Percentiles rank a stretch among this genome's conserved stretches.
phyloP scores from a whole-genome alignment of 345 rosid species.

The Trapa bicornis region DNA sequence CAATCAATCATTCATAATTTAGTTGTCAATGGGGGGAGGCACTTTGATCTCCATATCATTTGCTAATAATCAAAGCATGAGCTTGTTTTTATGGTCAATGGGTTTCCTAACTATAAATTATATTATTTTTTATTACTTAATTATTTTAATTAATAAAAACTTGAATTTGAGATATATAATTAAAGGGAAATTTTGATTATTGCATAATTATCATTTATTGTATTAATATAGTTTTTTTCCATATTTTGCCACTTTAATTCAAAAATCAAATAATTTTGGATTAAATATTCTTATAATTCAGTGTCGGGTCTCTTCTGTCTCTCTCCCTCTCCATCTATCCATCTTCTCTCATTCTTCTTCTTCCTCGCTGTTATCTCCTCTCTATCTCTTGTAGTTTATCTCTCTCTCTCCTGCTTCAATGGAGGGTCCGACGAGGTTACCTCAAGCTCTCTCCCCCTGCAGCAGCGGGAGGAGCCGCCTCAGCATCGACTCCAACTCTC shows the following conservation, averaged over 20 bases:
- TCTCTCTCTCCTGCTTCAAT: constrained; percentile 1
- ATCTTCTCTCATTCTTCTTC: neutral
- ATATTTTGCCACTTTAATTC: no score
- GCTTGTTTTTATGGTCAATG: neutral
- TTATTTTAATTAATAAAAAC: no score
- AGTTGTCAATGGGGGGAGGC: neutral
- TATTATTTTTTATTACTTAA: no score
- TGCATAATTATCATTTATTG: no score
- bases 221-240: no score
- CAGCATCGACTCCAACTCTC: constrained; percentile 23
- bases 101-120: neutral
- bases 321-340: neutral
- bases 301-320: neutral
- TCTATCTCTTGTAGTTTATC: neutral
- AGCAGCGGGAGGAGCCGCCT: constrained; percentile 9
- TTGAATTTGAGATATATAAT: no score
- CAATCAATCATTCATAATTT: neutral
- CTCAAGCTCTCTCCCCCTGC: constrained; percentile 12
- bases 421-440: constrained; percentile 9
- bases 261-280: no score
- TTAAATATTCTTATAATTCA: no score
- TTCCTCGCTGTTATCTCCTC: neutral
- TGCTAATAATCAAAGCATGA: neutral
- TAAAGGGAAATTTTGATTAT: no score
- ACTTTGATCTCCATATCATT: no score